Evolutionary conservation across 257 asterid genomes (phyloP).

Genomic region (Ocimum tenuiflorum): DNA sequence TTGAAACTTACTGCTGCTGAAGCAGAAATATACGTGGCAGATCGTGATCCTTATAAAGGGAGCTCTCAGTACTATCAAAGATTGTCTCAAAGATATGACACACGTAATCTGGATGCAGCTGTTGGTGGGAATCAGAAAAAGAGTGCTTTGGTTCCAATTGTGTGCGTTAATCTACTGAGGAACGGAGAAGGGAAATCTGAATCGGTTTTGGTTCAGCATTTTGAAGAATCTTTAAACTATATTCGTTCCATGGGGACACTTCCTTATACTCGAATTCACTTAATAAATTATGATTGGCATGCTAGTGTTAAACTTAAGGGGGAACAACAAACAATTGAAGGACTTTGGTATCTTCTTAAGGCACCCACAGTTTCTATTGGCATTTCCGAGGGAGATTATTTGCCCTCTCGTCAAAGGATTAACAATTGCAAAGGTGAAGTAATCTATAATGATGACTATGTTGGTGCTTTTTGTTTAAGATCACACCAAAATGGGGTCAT

Average conservation of each 20-base stretch:
- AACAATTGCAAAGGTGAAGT: slow-evolving; percentile 89
- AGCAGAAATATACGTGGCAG: slow-evolving; percentile 94
- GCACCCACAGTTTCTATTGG: slow-evolving; percentile 76
- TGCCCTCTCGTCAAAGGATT: slow-evolving; percentile 73
- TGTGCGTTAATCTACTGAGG: slow-evolving; percentile 85
- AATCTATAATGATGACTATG: slow-evolving; percentile 62
- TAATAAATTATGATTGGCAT: slow-evolving; percentile 98
- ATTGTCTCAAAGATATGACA: slow-evolving; percentile 81
- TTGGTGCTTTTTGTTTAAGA: slow-evolving; percentile 94
- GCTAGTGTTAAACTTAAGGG: slow-evolving; percentile 91
- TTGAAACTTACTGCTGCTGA: slow-evolving; percentile 94
- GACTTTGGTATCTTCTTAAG: slow-evolving; percentile 94
- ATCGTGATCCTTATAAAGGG: slow-evolving; percentile 85
- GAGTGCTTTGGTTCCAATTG: slow-evolving; percentile 84
- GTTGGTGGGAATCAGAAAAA: slow-evolving; percentile 56
- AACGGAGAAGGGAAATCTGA: slow-evolving; percentile 92
- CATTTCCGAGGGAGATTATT: slow-evolving; percentile 88
- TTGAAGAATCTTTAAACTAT: slow-evolving; percentile 82
- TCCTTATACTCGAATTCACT: slow-evolving; percentile 73
- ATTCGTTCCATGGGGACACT: slow-evolving; percentile 68
- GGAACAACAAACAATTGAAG: slow-evolving; percentile 95
- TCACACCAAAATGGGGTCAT: slow-evolving; percentile 96
- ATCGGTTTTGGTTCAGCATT: slow-evolving; percentile 82
- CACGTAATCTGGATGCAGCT: slow-evolving; percentile 61
- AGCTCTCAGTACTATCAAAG: slow-evolving; percentile 86